Evolutionary conservation across 177 flowering plant genomes (phyloP), one percentile per base, ranked within the genome.

Genomic region (Vitis hybrid): DNA sequence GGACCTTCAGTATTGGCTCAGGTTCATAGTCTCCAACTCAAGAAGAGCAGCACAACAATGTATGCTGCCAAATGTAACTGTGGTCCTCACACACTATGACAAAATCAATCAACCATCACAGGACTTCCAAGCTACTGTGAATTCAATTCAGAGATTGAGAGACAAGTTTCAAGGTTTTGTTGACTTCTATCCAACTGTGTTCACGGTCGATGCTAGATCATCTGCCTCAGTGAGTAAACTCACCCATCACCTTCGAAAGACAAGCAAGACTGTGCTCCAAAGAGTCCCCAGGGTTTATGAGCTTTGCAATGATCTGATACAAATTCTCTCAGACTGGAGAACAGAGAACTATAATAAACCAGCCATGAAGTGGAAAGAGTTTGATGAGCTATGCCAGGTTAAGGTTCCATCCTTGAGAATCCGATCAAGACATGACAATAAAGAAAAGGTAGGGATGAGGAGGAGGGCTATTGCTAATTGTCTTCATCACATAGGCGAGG

Each of bases 131-230:
- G 75, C n/a, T 5, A 79, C 79, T 0, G 83, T 85, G 26, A 75
- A 16, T 71, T 64, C 76, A 45, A 81, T 91, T 10, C 92, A 90
- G 76, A 81, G 82, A 71, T 60, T 91, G 60, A 74, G 84, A 78
- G 92, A 89, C 62, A 86, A 83, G 71, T 95, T 95, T 64, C 87
- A 86, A 61, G 91, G 92, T 0, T 85, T 70, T 69, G 86, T 91
- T 33, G 96, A 91, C 64, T 84, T 95, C 79, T 90, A 91, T 72
- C 92, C 92, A 21, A 89, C 91, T 19, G 88, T 90, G 2, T 93
- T 93, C 79, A 93, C 97, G 10, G 82, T 93, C 18, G 99, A 95
- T 76, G 98, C 92, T 59, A 89, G 99, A 79, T 91, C 98, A 64
- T 79, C 92, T 33, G 81, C 88, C 15, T 89, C 96, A 21, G 97